phyloP scores from a whole-genome alignment of 73 alveolate genomes.

The Stentor roeselii region DNA sequence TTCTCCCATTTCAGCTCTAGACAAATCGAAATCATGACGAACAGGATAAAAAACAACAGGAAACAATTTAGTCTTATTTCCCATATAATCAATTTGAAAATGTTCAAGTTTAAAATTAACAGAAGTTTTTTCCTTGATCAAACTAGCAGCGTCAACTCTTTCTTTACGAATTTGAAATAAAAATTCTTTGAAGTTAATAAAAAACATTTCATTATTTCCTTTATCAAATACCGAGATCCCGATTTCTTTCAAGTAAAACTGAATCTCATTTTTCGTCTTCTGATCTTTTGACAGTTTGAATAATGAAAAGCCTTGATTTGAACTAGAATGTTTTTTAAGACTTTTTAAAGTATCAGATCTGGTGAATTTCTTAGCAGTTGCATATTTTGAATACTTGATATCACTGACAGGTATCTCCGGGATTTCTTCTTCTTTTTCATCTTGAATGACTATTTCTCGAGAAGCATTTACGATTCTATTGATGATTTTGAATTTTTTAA shows the following conservation, averaged over 20 bases:
- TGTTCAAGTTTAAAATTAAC: not conserved
- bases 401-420: not conserved
- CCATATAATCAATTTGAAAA: constrained; percentile 26
- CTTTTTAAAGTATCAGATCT: not conserved
- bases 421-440: not conserved
- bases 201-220: constrained; percentile 58
- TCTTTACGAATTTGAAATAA: not conserved
- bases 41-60: constrained; percentile 11
- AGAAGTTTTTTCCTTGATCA: not conserved
- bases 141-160: not conserved
- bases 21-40: not conserved
- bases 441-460: not conserved
- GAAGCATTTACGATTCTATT: not conserved
- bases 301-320: not conserved
- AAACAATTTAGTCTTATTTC: not conserved
- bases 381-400: not conserved
- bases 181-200: constrained; percentile 27
- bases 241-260: constrained; percentile 51
- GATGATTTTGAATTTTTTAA: too few relatives aligned
- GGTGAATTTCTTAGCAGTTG: not conserved
- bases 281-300: not conserved
- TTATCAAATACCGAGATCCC: constrained; percentile 62
- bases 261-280: constrained; percentile 9
- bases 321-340: too few relatives aligned
- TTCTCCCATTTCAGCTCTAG: not conserved